A percentile compares a stretch with the other conserved stretches of the same genome.
Conservation (phyloP, 495 filamentous ascomycete species). For the Extremus antarcticus region DNA sequence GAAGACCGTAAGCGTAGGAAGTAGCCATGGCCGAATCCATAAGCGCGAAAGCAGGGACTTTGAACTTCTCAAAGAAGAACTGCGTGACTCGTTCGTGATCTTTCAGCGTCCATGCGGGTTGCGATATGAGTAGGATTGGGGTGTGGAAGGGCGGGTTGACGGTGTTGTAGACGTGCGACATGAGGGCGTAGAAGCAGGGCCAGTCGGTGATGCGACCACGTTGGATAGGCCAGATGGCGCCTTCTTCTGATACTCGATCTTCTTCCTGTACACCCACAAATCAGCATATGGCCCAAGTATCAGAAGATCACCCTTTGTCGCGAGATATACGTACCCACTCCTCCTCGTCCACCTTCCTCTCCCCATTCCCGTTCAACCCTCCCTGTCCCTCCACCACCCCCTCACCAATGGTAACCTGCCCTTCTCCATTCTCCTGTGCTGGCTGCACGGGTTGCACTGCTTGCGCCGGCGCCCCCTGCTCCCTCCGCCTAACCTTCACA, state of each 20-base stretch:
- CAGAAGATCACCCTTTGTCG: conserved; percentile 21
- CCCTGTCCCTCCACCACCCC: conserved; percentile 13
- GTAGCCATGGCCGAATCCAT: conserved; percentile 77
- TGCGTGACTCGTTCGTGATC: conserved; percentile 75
- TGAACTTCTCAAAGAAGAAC: conserved; percentile 95
- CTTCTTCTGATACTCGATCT: conserved; percentile 75
- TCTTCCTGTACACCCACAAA: conserved; percentile 57
- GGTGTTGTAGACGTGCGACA: conserved; percentile 74
- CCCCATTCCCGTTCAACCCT: not conserved
- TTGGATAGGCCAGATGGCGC: conserved; percentile 76
- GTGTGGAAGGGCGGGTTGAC: conserved; percentile 88
- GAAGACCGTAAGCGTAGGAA: conserved; percentile 68
- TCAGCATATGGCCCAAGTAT: conserved; percentile 33
- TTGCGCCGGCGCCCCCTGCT: conserved; percentile 37
- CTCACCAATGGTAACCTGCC: conserved; percentile 25
- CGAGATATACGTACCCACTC: not conserved
- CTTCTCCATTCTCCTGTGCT: conserved; percentile 23
- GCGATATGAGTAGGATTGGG: conserved; percentile 74
- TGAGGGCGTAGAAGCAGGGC: conserved; percentile 82
- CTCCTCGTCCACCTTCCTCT: not conserved
- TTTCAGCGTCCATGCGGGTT: conserved; percentile 74
- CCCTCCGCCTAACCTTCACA: conserved; percentile 61
- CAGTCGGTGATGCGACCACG: conserved; percentile 79
- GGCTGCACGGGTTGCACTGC: not conserved
- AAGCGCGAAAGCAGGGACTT: conserved; percentile 75